Evolutionary conservation across 176 grass and related monocot species (phyloP).

Genomic region (Aegilops sharonensis): DNA sequence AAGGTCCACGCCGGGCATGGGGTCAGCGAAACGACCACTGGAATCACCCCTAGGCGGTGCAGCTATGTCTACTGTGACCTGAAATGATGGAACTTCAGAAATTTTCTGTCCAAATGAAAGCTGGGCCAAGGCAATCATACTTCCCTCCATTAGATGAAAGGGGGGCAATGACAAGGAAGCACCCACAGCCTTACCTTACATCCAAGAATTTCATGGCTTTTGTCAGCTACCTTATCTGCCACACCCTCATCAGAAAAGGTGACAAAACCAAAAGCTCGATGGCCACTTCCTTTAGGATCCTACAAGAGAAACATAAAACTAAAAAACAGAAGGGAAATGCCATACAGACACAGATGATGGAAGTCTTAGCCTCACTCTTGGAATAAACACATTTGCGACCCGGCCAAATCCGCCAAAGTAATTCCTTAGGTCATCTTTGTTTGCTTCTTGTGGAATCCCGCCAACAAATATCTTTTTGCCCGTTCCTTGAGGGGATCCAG

Average conservation of each 20-base stretch:
- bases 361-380: slow-evolving; percentile 51
- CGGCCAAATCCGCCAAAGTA: slow-evolving; percentile 88
- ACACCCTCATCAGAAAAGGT: slow-evolving; percentile 91
- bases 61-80: slow-evolving; percentile 87
- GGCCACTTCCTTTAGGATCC: slow-evolving; percentile 96
- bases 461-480: slow-evolving; percentile 97
- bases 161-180: not conserved
- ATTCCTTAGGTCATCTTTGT: slow-evolving; percentile 73
- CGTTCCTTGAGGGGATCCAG: slow-evolving; percentile 48
- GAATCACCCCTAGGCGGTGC: slow-evolving; percentile 68
- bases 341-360: not conserved
- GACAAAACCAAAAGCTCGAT: slow-evolving; percentile 91
- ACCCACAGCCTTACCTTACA: slow-evolving; percentile 55
- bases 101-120: not conserved
- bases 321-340: not conserved
- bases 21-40: slow-evolving; percentile 49
- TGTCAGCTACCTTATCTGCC: slow-evolving; percentile 74
- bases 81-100: not conserved
- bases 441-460: slow-evolving; percentile 87
- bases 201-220: slow-evolving; percentile 88
- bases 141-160: not conserved
- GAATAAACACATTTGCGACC: slow-evolving; percentile 82
- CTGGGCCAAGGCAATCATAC: not conserved
- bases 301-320: slow-evolving; percentile 16
- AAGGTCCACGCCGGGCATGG: slow-evolving; percentile 38